Conservation (phyloP, 495 filamentous ascomycete species). For the Evansstolkia leycettana region DNA sequence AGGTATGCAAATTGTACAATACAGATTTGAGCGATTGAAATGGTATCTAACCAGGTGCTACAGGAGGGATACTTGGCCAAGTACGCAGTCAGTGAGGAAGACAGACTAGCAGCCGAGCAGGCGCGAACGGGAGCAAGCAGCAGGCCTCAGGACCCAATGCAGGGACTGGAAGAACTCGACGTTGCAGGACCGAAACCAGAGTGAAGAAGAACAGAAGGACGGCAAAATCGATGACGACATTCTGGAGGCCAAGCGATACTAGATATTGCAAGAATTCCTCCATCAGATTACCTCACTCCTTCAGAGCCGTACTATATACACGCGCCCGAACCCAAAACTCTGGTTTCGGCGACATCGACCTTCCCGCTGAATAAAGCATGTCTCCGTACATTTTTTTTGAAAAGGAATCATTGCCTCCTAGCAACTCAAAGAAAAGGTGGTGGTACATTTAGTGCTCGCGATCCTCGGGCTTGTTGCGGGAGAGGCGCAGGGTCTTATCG, state of each 20-base stretch:
- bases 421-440: conserved; percentile 18
- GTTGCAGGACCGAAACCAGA: conserved; percentile 83
- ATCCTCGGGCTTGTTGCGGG: conserved; percentile 36
- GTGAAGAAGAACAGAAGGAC: conserved; percentile 31
- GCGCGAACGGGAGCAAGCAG: conserved; percentile 36
- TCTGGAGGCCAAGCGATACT: conserved; percentile 15
- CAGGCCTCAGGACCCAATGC: conserved; percentile 76
- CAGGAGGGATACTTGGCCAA: conserved; percentile 91
- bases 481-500: conserved; percentile 86
- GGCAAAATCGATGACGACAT: conserved; percentile 1
- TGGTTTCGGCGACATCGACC: conserved; percentile 14
- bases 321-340: conserved; percentile 18
- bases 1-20: conserved; percentile 43
- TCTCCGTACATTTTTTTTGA: conserved; percentile 11
- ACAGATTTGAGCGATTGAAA: too few species aligned
- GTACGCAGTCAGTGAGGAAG: conserved; percentile 81
- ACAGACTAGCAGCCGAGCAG: conserved; percentile 51
- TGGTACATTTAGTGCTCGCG: conserved; percentile 37
- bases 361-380: conserved; percentile 26
- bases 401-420: conserved; percentile 15
- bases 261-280: conserved; percentile 18
- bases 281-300: conserved; percentile 17
- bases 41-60: conserved; percentile 1
- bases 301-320: conserved; percentile 32
- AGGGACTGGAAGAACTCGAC: conserved; percentile 84